Percentiles rank a stretch among this genome's conserved stretches.
Evolutionary conservation across 2,329 filamentous ascomycete species (phyloP).

Genomic region (Passalora sequoiae): DNA sequence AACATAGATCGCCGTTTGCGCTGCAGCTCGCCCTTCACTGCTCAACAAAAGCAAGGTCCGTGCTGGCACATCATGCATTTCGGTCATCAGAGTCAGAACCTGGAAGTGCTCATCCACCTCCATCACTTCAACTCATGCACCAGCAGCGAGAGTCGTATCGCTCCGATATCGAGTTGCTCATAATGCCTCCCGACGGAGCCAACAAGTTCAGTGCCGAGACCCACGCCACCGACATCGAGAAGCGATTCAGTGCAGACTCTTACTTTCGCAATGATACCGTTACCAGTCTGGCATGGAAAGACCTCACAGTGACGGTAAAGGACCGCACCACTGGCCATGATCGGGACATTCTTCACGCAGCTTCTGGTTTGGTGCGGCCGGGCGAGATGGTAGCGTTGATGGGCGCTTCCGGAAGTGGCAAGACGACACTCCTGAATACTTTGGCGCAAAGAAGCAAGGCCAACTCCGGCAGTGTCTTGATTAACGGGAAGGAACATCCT

Average conservation of each 20-base stretch:
- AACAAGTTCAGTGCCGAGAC: slow-evolving; percentile 4
- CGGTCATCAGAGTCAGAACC: neutral
- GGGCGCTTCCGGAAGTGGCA: slow-evolving; percentile 65
- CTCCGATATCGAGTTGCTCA: slow-evolving; percentile 22
- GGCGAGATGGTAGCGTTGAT: slow-evolving; percentile 71
- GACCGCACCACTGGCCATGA: slow-evolving; percentile 58
- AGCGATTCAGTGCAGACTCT: slow-evolving; percentile 9
- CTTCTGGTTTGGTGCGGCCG: slow-evolving; percentile 36
- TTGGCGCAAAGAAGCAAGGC: slow-evolving; percentile 58
- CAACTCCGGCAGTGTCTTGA: slow-evolving; percentile 47
- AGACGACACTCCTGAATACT: slow-evolving; percentile 75
- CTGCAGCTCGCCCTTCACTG: neutral
- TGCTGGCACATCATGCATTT: neutral
- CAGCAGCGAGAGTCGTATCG: slow-evolving; percentile 16
- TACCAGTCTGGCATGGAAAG: slow-evolving; percentile 57
- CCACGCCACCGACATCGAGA: slow-evolving; percentile 16
- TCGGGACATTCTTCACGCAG: slow-evolving; percentile 33
- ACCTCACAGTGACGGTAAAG: slow-evolving; percentile 62
- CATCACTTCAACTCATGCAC: too few relatives aligned
- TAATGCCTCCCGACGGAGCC: slow-evolving; percentile 14
- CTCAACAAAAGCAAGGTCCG: neutral
- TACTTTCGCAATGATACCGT: slow-evolving; percentile 55
- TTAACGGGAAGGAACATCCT: slow-evolving; percentile 52
- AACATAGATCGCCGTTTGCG: slow-evolving; percentile 3
- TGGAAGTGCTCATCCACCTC: slow-evolving; percentile 1